Evolutionary conservation across 108 stramenopile genomes (phyloP).

Genomic region (Pseudonitzschia multistriata): DNA sequence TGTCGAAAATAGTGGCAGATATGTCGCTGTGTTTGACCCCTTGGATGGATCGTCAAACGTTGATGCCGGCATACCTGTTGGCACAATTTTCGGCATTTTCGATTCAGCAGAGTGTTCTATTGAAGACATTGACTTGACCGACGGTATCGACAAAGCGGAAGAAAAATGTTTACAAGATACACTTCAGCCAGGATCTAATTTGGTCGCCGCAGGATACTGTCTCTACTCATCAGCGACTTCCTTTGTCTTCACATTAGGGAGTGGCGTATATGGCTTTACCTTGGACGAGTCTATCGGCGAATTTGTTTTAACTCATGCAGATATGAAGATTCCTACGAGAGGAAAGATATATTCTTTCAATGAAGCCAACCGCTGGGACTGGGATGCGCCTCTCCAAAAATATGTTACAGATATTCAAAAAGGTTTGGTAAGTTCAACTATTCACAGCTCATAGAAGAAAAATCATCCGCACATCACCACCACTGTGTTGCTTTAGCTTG

Average conservation of each 20-base stretch:
- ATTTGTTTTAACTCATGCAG: conserved; percentile 84
- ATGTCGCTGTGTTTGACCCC: conserved; percentile 90
- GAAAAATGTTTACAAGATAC: conserved; percentile 54
- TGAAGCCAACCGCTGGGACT: conserved; percentile 83
- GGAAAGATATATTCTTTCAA: conserved; percentile 88
- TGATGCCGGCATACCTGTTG: conserved; percentile 92
- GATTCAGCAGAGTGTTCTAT: conserved; percentile 64
- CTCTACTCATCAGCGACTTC: conserved; percentile 89
- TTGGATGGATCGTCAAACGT: conserved; percentile 93
- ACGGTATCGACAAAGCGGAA: conserved; percentile 22
- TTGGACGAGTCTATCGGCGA: conserved; percentile 88
- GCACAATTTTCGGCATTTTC: conserved; percentile 87
- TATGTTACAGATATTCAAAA: conserved; percentile 31
- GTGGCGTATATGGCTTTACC: conserved; percentile 85
- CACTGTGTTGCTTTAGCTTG: too few relatives aligned
- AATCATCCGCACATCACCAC: background rate
- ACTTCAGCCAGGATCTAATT: conserved; percentile 82
- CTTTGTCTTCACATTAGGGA: conserved; percentile 81
- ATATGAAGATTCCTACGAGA: conserved; percentile 71
- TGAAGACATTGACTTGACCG: conserved; percentile 38
- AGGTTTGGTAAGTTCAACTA: conserved; percentile 16
- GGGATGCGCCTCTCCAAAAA: conserved; percentile 58
- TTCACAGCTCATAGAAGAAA: conserved; percentile 9
- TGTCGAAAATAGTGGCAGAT: conserved; percentile 31
- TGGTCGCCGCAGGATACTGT: conserved; percentile 88